Conservation (phyloP, 805 yeast species). For the Candida patagonica region DNA sequence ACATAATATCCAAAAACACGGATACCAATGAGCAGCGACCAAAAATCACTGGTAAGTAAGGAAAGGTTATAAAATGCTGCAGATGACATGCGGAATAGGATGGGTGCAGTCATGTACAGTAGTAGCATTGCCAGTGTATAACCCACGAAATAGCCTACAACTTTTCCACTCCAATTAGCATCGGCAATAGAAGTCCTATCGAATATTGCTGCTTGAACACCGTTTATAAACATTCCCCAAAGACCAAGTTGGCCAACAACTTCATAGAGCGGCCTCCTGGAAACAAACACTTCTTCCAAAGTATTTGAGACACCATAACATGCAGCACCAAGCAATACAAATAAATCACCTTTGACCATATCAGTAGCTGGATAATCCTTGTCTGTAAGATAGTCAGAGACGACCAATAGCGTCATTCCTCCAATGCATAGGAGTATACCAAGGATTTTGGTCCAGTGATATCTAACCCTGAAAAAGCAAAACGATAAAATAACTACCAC, state of each 20-base stretch:
- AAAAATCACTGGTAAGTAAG: slow-evolving; percentile 35
- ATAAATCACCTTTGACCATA: slow-evolving; percentile 36
- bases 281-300: slow-evolving; percentile 35
- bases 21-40: slow-evolving; percentile 37
- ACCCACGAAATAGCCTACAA: slow-evolving; percentile 38
- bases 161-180: slow-evolving; percentile 32
- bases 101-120: slow-evolving; percentile 34
- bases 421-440: slow-evolving; percentile 34
- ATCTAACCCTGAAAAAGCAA: slow-evolving; percentile 33
- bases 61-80: slow-evolving; percentile 39
- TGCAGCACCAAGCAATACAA: slow-evolving; percentile 36
- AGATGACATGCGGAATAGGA: slow-evolving; percentile 36
- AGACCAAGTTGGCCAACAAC: slow-evolving; percentile 37
- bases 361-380: slow-evolving; percentile 33
- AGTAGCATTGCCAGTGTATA: slow-evolving; percentile 33
- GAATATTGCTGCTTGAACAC: slow-evolving; percentile 36
- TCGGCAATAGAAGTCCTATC: slow-evolving; percentile 30
- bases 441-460: slow-evolving; percentile 36
- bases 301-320: slow-evolving; percentile 38
- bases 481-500: slow-evolving; percentile 36
- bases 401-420: slow-evolving; percentile 35
- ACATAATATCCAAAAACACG: slow-evolving; percentile 37
- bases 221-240: slow-evolving; percentile 34
- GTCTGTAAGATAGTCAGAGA: slow-evolving; percentile 33
- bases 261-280: slow-evolving; percentile 36